Evolutionary conservation across 2,329 filamentous ascomycete genomes (phyloP).

Genomic region (Cyphellophora europaea): DNA sequence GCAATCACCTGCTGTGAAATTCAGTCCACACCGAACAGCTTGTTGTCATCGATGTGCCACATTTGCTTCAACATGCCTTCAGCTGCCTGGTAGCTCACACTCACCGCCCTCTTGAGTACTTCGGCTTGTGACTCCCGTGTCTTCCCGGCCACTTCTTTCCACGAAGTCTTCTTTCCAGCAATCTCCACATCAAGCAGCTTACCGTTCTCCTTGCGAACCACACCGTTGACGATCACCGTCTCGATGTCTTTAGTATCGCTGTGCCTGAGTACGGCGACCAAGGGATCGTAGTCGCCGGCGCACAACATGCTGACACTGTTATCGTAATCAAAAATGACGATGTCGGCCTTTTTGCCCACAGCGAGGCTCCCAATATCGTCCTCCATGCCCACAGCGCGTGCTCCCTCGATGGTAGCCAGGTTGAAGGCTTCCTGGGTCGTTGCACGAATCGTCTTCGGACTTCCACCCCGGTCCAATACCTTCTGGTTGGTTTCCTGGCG

Average conservation of each 20-base stretch:
- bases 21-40: slow-evolving; percentile 5
- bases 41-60: slow-evolving; percentile 9
- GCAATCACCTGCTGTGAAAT: no score
- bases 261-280: slow-evolving; percentile 35
- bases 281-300: slow-evolving; percentile 31
- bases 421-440: slow-evolving; percentile 38
- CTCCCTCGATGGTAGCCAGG: slow-evolving; percentile 39
- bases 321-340: slow-evolving; percentile 37
- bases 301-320: slow-evolving; percentile 32
- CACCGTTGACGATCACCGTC: slow-evolving; percentile 35
- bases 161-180: slow-evolving; percentile 3
- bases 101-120: slow-evolving; percentile 9
- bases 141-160: slow-evolving; percentile 6
- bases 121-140: slow-evolving; percentile 12
- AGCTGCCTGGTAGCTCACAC: slow-evolving; percentile 5
- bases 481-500: slow-evolving; percentile 22
- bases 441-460: slow-evolving; percentile 21
- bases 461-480: slow-evolving; percentile 19
- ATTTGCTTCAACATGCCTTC: slow-evolving; percentile 4
- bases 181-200: slow-evolving; percentile 6
- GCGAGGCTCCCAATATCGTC: slow-evolving; percentile 34
- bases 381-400: slow-evolving; percentile 33
- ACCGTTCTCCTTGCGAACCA: slow-evolving; percentile 27
- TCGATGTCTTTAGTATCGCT: slow-evolving; percentile 32
- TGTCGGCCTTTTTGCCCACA: slow-evolving; percentile 39